Base-by-base conservation (phyloP, 2,329 filamentous ascomycete species). In the Xylaria sp. region DNA sequence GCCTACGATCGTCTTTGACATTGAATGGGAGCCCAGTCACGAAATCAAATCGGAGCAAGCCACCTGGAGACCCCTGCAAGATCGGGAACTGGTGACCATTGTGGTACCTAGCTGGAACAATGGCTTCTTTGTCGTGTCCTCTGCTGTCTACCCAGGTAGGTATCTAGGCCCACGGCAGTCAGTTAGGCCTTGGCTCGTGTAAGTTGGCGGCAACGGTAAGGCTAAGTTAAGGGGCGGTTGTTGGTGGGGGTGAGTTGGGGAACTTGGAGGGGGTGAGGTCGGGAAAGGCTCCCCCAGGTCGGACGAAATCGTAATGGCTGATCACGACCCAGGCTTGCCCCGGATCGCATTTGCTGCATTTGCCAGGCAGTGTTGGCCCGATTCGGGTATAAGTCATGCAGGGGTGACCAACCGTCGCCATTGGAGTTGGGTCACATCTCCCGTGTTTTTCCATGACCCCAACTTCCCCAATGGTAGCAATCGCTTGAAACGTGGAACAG, bases 21-120 rank as follows among this genome's bases (percentile, higher is more conserved):
- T 71, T 74, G 72, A 44, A 77, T 72, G 76, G 75, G 71, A 74
- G 71, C 71, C 72, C 77, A 72, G 74, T 71, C 75, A 79, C 78
- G 78, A 79, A 79, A 74, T 78, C 76, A 79, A 78, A 77, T 76
- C 78, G 78, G 78, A 79, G 73, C 74, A 70, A 63, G 64, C 63
- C 73, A 70, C 66, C 53, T 63, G 59, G 62, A 58, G 61, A 73
- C 73, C 74, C 77, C 77, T 78, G 77, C 75, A 76, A 70, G 59
- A 72, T 76, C 77, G 77, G 77, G 75, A 75, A 59, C 63, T 58
- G 44, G 63, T 56, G 67, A 60, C 65, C 63, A 62, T 67, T 38
- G 56, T 48, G 57, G 67, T 65, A 65, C 65, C 20, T 58, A 17
- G 49, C 57, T 51, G 36, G 31, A 58, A 69, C 67, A 67, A 67